Evolutionary conservation across 2,329 filamentous ascomycete genomes (phyloP).

Genomic region (Cordyceps pruinosa): DNA sequence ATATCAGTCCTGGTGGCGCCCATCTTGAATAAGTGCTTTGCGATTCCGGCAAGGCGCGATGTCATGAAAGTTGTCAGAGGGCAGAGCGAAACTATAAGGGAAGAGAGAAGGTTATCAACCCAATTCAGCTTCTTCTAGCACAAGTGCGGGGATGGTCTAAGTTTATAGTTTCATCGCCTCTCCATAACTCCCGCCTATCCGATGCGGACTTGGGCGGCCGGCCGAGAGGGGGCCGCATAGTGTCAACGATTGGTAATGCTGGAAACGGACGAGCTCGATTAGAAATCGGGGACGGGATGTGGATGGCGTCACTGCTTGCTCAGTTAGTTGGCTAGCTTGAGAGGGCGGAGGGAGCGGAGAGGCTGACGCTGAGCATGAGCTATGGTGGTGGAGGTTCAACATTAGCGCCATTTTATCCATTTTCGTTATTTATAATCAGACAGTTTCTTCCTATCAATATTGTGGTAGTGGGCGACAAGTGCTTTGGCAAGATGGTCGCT

Average conservation of each 20-base stretch:
- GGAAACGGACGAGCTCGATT: conserved; percentile 2
- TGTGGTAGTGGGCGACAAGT: too few relatives aligned
- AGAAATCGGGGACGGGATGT: conserved; percentile 3
- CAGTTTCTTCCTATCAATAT: too few relatives aligned
- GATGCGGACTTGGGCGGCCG: background rate
- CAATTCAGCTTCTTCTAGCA: background rate
- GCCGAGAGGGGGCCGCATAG: background rate
- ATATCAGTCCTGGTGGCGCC: conserved; percentile 49
- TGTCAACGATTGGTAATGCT: conserved; percentile 7
- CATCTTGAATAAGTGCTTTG: conserved; percentile 24
- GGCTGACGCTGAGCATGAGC: background rate
- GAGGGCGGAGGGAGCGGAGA: background rate
- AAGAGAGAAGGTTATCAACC: background rate
- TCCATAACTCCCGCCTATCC: too few relatives aligned
- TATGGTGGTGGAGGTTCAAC: background rate
- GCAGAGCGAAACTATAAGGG: background rate
- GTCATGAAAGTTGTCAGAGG: conserved; percentile 18
- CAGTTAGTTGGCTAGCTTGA: background rate
- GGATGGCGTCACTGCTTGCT: conserved; percentile 1
- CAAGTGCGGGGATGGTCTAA: background rate
- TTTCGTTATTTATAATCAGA: background rate
- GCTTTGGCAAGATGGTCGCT: too few relatives aligned
- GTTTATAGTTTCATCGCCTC: background rate
- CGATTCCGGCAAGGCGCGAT: conserved; percentile 20
- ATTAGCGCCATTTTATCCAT: background rate